Base-by-base conservation (phyloP, 257 asterid species). In the Solanum neorickii region DNA sequence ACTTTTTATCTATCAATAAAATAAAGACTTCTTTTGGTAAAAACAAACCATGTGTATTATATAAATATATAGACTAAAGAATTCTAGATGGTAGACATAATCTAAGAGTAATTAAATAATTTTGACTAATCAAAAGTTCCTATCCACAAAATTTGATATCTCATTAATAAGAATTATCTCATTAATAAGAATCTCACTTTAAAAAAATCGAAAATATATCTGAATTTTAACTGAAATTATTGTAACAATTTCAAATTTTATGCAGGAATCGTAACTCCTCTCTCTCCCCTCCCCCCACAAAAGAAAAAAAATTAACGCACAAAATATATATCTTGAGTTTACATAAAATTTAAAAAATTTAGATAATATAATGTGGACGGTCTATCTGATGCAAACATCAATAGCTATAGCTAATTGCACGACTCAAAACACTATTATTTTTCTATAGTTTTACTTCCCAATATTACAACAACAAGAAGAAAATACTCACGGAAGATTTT, bases 11-110 rank as follows among this genome's bases (percentile, higher is more conserved):
- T n/a, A 77, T 77, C 21, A 23, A 42, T 77, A 44, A 42, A 76
- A 42, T 77, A 47, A n/a, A 1, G n/a, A 77, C 1, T 14, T 11
- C 44, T 76, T 76, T 31, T 42, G 59, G 20, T 23, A 76, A 76
- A 42, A 42, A 76, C 60, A 76, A 42, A n/a, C 56, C 83, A 76
- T 76, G 83, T 76, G 83, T 13, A n/a, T n/a, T 25, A n/a, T 25
- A n/a, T n/a, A 8, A 12, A 69, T 69, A 15, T 15, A 69, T 29
- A 76, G 60, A 42, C 60, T 25, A 42, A 42, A 42, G 60, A 13
- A 76, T 27, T 77, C 39, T 44, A 13, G 62, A 77, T 20, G n/a
- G 82, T 73, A 25, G 82, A 73, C 82, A 14, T 44, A 12, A 46
- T 27, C 5, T 25, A 78, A 15, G 42, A n/a, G 18, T 16, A 16